These are phyloP conservation scores for Cadophora gregata DNA, from an alignment of 2,329 filamentous ascomycete species.

Conservation along the genomic window DNA sequence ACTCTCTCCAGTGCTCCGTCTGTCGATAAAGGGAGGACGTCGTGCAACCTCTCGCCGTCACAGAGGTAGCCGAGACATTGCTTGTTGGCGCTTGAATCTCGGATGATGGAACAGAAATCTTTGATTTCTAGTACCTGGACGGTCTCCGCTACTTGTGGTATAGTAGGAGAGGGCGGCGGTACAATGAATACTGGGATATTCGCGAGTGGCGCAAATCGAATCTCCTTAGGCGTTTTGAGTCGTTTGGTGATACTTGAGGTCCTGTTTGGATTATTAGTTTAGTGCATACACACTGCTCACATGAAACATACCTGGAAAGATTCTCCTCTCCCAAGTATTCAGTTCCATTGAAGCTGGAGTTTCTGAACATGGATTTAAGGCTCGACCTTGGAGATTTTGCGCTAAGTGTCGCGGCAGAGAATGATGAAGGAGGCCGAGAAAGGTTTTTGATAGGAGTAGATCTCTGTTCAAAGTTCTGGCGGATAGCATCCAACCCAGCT, in stretches of 20 bases:
- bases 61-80: slow-evolving; percentile 32
- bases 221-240: neutral
- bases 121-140: slow-evolving; percentile 4
- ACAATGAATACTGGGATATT: neutral
- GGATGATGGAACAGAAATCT: slow-evolving; percentile 3
- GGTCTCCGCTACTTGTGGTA: neutral
- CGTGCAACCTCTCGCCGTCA: slow-evolving; percentile 25
- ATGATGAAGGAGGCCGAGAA: neutral
- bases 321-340: slow-evolving; percentile 14
- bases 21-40: slow-evolving; percentile 18
- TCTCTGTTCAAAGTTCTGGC: slow-evolving; percentile 27
- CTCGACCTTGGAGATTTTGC: neutral
- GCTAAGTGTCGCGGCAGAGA: neutral
- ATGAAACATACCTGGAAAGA: neutral
- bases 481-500: slow-evolving; percentile 13
- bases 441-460: slow-evolving; percentile 4
- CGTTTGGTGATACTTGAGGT: neutral
- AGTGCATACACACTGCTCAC: neutral
- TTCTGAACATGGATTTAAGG: slow-evolving; percentile 12
- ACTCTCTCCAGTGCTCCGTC: slow-evolving; percentile 16
- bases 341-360: slow-evolving; percentile 13
- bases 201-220: neutral
- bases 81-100: neutral
- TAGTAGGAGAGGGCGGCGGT: neutral
- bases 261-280: neutral